Base-by-base conservation (phyloP, 805 yeast species). In the Saccharomyces paradoxus region DNA sequence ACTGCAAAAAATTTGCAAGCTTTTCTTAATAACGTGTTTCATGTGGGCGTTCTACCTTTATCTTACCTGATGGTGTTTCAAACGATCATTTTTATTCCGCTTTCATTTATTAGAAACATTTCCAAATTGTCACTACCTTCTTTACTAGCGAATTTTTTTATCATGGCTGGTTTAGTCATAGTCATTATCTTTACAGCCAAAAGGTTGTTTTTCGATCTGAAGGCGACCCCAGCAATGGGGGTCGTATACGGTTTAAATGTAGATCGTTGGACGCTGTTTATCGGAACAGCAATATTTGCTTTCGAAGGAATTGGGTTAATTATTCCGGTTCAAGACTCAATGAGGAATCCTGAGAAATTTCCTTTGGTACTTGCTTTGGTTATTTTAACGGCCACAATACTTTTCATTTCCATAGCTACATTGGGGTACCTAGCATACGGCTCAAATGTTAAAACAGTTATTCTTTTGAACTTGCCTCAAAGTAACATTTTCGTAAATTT, bases 241-340 rank as follows among this genome's bases (percentile, higher is more conserved):
- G 74, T 86, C 31, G 73, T 74, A 24, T 68, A 70, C 50, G 66
- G 70, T 32, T 78, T 86, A 70, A 86, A 86, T 66, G 57, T 72
- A 30, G 73, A 77, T 4, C 77, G 77, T 51, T 87, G 88, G 77
- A 81, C 92, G 0, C 70, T 87, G 50, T 87, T 87, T 63, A 82
- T 87, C 51, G 95, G 95, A 8, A 88, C 87, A 6, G 91, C 92
- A 1, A 87, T 87, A 30, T 87, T 87, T 73, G 89, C 94, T n/a
- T 87, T 86, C 65, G 95, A 87, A 71, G 95, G 95, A 1, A 86
- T 87, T 55, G 94, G 95, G 0, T 73, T 87, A 49, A 84, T 87
- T 50, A 84, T 87, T 26, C 95, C 95, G 0, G 84, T 87, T 52
- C 89, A 87, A 63, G 88, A 87, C 60, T 84, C 94, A 1, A 87